Evolutionary conservation across 768 basidiomycete genomes (phyloP).

Genomic region (Boletus rubropictus): DNA sequence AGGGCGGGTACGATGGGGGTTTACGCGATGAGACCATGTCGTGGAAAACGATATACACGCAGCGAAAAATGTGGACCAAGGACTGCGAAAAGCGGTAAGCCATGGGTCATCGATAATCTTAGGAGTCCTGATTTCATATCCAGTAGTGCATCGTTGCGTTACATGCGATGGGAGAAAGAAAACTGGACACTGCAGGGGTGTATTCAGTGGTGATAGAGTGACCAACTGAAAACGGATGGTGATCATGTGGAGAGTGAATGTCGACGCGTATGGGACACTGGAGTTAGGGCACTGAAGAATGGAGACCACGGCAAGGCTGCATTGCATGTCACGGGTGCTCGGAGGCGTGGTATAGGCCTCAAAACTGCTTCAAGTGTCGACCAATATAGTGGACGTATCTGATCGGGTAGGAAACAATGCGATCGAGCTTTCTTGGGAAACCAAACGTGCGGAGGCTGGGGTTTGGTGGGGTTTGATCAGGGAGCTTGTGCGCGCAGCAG

Average conservation of each 20-base stretch:
- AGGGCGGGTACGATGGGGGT: slow-evolving; percentile 3
- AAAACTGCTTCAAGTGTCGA: not conserved
- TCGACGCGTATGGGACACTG: not conserved
- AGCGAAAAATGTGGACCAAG: slow-evolving; percentile 11
- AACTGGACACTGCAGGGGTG: slow-evolving; percentile 6
- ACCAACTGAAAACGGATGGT: not conserved
- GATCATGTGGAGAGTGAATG: slow-evolving; percentile 6
- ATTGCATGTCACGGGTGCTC: slow-evolving; percentile 10
- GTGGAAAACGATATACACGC: slow-evolving; percentile 2
- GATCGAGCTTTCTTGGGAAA: slow-evolving; percentile 3
- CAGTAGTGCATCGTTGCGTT: slow-evolving; percentile 14
- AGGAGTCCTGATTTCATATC: slow-evolving; percentile 28
- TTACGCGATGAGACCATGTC: slow-evolving; percentile 6
- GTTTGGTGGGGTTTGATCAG: slow-evolving; percentile 10
- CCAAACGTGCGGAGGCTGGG: slow-evolving; percentile 3
- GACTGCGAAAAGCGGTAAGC: slow-evolving; percentile 4
- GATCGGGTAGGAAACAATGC: slow-evolving; percentile 11
- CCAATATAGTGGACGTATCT: slow-evolving; percentile 8
- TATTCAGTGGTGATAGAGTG: slow-evolving; percentile 21
- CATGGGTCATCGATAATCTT: slow-evolving; percentile 21
- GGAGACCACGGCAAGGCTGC: slow-evolving; percentile 8
- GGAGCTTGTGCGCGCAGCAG: slow-evolving; percentile 7
- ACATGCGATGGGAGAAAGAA: slow-evolving; percentile 13
- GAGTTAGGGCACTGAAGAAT: slow-evolving; percentile 11
- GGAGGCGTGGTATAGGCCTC: slow-evolving; percentile 8